phyloP scores from a whole-genome alignment of 1,284 basidiomycete genomes.

The Sparassis latifolia region DNA sequence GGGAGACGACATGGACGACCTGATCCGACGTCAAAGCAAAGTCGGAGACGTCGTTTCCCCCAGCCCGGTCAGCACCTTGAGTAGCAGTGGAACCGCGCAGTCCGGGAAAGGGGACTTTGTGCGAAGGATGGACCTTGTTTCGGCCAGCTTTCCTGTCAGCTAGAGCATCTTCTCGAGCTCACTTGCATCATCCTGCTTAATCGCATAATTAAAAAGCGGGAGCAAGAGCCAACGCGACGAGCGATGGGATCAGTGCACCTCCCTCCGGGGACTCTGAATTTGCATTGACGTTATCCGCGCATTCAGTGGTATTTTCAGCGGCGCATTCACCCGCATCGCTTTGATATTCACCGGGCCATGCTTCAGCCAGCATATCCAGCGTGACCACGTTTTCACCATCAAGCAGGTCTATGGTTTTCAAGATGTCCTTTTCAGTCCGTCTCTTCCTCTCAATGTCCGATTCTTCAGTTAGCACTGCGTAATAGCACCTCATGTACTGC shows the following conservation, averaged over 20 bases:
- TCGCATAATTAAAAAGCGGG: conserved; percentile 6
- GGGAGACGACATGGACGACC: too few species aligned
- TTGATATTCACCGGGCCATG: conserved; percentile 1
- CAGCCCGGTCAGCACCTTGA: conserved; percentile 11
- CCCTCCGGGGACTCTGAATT: conserved; percentile 15
- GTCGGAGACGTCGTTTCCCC: too few species aligned
- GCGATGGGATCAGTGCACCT: conserved; percentile 15
- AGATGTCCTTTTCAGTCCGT: background rate
- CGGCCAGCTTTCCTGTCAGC: conserved; percentile 19
- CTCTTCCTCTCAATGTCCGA: background rate
- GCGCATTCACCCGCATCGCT: too few species aligned
- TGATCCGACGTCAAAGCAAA: too few species aligned
- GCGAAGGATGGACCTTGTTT: conserved; percentile 15
- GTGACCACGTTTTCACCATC: background rate
- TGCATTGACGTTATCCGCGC: background rate
- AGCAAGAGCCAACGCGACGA: conserved; percentile 5
- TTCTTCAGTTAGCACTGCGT: too few species aligned
- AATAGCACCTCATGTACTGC: background rate
- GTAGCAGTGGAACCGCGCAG: conserved; percentile 12
- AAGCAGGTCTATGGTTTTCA: background rate
- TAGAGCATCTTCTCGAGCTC: conserved; percentile 21
- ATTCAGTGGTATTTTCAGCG: too few species aligned
- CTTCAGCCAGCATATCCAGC: background rate
- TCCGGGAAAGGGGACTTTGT: conserved; percentile 19
- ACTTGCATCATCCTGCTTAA: conserved; percentile 16